Percentiles rank a stretch among this genome's conserved stretches.
Evolutionary conservation across 225 moss, liverwort and hornwort species (phyloP).

Genomic region (Marchantia polymorpha): DNA sequence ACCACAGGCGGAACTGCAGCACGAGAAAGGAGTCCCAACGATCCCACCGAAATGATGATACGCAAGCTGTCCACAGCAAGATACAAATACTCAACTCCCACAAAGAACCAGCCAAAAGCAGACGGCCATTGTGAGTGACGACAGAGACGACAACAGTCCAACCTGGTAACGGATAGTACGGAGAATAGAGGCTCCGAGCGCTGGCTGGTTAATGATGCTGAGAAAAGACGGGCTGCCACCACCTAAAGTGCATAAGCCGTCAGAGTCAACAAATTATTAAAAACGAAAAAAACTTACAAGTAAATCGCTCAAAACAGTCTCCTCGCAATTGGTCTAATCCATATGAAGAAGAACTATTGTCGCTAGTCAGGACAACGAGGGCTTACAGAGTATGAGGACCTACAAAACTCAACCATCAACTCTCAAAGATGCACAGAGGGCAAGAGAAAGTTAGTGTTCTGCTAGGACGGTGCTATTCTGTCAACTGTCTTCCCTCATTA

Average conservation of each 20-base stretch:
- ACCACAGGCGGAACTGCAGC: neutral
- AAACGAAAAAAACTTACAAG: slow-evolving; percentile 1
- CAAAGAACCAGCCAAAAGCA: slow-evolving; percentile 26
- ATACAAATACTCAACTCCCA: neutral
- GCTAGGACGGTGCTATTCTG: neutral
- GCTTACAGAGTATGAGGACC: slow-evolving; percentile 10
- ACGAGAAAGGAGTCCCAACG: neutral
- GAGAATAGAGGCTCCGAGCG: slow-evolving; percentile 44
- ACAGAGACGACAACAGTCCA: slow-evolving; percentile 40
- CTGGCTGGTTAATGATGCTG: slow-evolving; percentile 43
- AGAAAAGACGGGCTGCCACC: slow-evolving; percentile 56
- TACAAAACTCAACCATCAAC: neutral
- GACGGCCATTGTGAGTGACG: slow-evolving; percentile 20
- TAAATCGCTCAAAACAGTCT: slow-evolving; percentile 3
- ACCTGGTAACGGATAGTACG: slow-evolving; percentile 40
- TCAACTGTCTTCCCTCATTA: slow-evolving; percentile 9
- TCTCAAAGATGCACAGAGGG: neutral
- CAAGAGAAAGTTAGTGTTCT: neutral
- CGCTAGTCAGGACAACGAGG: neutral
- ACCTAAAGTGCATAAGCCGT: slow-evolving; percentile 79
- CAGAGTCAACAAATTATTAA: slow-evolving; percentile 44
- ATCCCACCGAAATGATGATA: slow-evolving; percentile 1
- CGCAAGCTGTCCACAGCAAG: slow-evolving; percentile 9
- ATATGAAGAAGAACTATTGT: slow-evolving; percentile 18
- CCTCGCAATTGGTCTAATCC: neutral